Evolutionary conservation across 2,329 filamentous ascomycete genomes (phyloP), one percentile per base, ranked within the genome.

Genomic region (Pseudogymnoascus sp.): DNA sequence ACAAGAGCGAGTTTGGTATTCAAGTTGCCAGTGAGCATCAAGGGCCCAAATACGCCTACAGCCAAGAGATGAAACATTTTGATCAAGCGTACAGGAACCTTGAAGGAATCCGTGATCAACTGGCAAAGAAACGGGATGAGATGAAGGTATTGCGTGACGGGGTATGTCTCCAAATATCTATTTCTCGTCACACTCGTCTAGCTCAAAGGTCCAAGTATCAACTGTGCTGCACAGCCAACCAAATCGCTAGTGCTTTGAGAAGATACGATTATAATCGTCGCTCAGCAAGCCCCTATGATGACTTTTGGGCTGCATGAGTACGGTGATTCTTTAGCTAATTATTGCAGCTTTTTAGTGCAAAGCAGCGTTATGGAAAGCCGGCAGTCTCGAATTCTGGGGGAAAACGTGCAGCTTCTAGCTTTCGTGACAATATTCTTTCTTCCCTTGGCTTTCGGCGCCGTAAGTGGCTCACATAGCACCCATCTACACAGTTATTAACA

Each of bases 361-460:
- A 73, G 71, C 54, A 64, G 64, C 10, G 70, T 73, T 4, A 69
- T 72, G 16, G 72, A 74, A 64, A 71, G 69, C 61, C 63, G 72
- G 45, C 69, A 71, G 28, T 71, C 73, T 31, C 75, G 71, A 1
- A 67, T 67, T 23, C 66, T 76, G 0, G 72, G 73, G 0, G 69
- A 77, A 43, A 77, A 77, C 36, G 72, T 78, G 10, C 73, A 74
- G 36, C 69, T 78, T 0, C 70, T 78, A 48, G 77, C 76, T 14
- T 74, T 75, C 34, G 74, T 78, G 19, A 77, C 74, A 62, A 76
- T 77, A n/a, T 77, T 78, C 61, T 78, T 74, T 62, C 69, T 78
- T 0, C 76, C 76, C 0, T 65, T 78, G 4, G 70, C 74, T 10
- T 77, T 77, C 62, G 73, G 72, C 63, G 63, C 61, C 10, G 68